These are phyloP conservation scores for Phlebopus sp. DNA, from an alignment of 1,284 basidiomycete genomes.

Conservation along the genomic window DNA sequence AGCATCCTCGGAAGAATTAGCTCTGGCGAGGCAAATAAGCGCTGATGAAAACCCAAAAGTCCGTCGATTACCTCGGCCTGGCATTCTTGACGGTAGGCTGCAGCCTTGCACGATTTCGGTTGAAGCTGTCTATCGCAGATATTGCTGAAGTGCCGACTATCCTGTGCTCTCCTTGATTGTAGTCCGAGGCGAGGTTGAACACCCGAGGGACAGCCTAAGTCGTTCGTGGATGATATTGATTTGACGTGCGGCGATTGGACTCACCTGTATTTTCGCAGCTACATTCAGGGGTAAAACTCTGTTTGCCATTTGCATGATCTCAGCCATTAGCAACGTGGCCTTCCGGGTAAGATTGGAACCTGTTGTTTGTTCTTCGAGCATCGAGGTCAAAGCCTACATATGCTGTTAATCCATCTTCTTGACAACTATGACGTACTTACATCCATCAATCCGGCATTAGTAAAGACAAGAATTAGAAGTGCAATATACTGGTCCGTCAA, in stretches of 20 bases:
- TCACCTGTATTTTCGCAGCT: conserved; percentile 81
- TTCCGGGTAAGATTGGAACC: conserved; percentile 76
- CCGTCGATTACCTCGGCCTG: conserved; percentile 52
- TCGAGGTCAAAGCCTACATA: conserved; percentile 72
- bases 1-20: conserved; percentile 85
- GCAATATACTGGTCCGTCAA: conserved; percentile 93
- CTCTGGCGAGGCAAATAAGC: conserved; percentile 41
- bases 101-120: conserved; percentile 74
- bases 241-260: not conserved
- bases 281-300: conserved; percentile 82
- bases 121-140: conserved; percentile 88
- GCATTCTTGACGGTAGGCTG: conserved; percentile 54
- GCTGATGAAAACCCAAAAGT: not conserved
- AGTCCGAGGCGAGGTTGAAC: conserved; percentile 82
- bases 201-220: conserved; percentile 78
- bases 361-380: conserved; percentile 76
- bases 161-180: conserved; percentile 66
- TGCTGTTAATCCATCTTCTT: conserved; percentile 5
- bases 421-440: conserved; percentile 43
- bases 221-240: not conserved
- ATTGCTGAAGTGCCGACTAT: conserved; percentile 85
- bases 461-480: conserved; percentile 83
- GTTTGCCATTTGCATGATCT: conserved; percentile 87
- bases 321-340: conserved; percentile 90
- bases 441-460: conserved; percentile 85